These are phyloP conservation scores for Fragilariopsis cylindrus DNA, from an alignment of 108 stramenopile species.

Conservation along the genomic window DNA sequence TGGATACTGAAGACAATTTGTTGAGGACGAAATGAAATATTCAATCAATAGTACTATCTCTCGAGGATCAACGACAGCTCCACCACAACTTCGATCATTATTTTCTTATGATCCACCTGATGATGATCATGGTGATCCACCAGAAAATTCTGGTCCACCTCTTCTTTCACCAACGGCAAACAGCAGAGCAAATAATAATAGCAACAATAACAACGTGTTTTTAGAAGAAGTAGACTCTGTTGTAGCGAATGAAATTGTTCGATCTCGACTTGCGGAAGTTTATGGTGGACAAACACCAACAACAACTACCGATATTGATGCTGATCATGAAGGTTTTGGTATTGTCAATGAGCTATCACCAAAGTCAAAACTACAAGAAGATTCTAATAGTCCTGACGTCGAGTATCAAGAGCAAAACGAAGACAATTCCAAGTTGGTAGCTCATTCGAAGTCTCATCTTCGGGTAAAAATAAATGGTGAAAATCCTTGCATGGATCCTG, in stretches of 20 bases:
- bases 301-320: neutral
- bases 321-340: neutral
- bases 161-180: conserved; percentile 18
- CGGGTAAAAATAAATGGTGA: conserved; percentile 16
- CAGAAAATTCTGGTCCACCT: conserved; percentile 20
- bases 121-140: conserved; percentile 39
- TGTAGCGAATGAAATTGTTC: conserved; percentile 22
- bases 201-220: neutral
- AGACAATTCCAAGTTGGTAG: neutral
- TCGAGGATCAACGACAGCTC: neutral
- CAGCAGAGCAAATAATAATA: neutral
- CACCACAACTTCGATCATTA: neutral
- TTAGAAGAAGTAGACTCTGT: neutral
- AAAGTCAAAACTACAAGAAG: neutral
- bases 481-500: conserved; percentile 20
- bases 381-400: conserved; percentile 10
- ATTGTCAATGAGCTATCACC: conserved; percentile 10
- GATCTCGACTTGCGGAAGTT: conserved; percentile 31
- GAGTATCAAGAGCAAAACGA: conserved; percentile 4
- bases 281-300: conserved; percentile 7
- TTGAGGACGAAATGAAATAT: neutral
- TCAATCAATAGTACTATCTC: neutral
- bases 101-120: conserved; percentile 42
- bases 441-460: conserved; percentile 3
- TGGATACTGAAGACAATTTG: neutral